phyloP scores from a whole-genome alignment of 768 basidiomycete genomes.

The Trametes meyenii region DNA sequence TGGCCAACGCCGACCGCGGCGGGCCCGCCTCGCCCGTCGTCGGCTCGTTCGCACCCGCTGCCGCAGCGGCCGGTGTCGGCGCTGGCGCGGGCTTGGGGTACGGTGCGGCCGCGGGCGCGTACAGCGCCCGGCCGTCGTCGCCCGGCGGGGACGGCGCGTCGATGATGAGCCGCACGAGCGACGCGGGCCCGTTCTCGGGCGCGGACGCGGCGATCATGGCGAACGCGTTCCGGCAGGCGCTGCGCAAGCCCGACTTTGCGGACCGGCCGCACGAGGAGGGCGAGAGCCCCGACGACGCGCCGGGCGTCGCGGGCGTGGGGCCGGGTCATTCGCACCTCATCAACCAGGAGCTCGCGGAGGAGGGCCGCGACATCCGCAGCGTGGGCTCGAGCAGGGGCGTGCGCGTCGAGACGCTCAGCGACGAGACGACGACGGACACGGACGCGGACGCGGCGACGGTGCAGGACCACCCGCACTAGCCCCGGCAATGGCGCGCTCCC shows the following conservation, averaged over 20 bases:
- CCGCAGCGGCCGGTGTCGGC: constrained; percentile 23
- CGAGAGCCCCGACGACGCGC: constrained; percentile 55
- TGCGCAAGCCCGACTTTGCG: constrained; percentile 90
- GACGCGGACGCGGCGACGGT: constrained; percentile 38
- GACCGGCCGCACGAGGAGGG: constrained; percentile 69
- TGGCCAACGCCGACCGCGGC: constrained; percentile 56
- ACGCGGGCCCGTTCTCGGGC: constrained; percentile 73
- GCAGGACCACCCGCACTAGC: constrained; percentile 45
- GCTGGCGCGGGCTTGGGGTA: constrained; percentile 32
- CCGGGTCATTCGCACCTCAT: constrained; percentile 43
- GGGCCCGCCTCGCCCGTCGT: constrained; percentile 53
- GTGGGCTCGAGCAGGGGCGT: constrained; percentile 81
- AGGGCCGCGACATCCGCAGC: constrained; percentile 86
- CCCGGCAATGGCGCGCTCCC: neutral
- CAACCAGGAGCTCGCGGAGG: constrained; percentile 80
- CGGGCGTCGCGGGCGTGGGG: constrained; percentile 34
- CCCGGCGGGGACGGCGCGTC: constrained; percentile 63
- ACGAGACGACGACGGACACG: constrained; percentile 25
- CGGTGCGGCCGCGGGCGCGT: constrained; percentile 31
- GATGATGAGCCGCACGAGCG: constrained; percentile 63
- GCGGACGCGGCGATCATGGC: constrained; percentile 93
- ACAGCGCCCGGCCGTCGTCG: constrained; percentile 38
- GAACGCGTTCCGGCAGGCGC: constrained; percentile 85
- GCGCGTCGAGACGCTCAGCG: constrained; percentile 70
- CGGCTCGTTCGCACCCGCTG: constrained; percentile 34